These are phyloP conservation scores for Vanderwaltozyma polyspora DNA, from an alignment of 805 yeast species.

Conservation along the genomic window DNA sequence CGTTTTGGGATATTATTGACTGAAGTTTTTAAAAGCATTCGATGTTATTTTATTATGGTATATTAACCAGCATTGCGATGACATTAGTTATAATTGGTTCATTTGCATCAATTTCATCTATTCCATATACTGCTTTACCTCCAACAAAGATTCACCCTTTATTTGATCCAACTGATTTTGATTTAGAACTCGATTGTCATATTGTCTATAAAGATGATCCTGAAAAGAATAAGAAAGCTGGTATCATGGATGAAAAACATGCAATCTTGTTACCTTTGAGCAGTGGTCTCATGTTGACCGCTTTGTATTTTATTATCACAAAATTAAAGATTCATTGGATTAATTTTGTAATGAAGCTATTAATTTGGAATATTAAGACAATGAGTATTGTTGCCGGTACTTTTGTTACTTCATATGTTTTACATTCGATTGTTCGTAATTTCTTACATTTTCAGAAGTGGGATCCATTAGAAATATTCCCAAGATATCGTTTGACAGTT, in stretches of 20 bases:
- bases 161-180: constrained; percentile 34
- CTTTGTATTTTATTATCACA: constrained; percentile 29
- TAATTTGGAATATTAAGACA: constrained; percentile 29
- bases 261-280: constrained; percentile 36
- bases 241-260: constrained; percentile 15
- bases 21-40: too few relatives aligned
- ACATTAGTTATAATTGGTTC: constrained; percentile 27
- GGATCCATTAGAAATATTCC: constrained; percentile 21
- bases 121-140: constrained; percentile 22
- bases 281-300: constrained; percentile 29
- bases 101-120: constrained; percentile 25
- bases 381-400: constrained; percentile 28
- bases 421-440: constrained; percentile 22
- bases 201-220: constrained; percentile 11
- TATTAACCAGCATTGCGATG: constrained; percentile 14
- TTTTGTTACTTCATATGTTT: constrained; percentile 20
- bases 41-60: not conserved
- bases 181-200: constrained; percentile 15
- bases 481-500: constrained; percentile 34
- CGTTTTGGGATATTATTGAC: too few relatives aligned
- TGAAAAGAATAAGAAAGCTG: constrained; percentile 4
- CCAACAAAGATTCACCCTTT: constrained; percentile 30
- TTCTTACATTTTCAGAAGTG: constrained; percentile 19
- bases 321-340: constrained; percentile 19
- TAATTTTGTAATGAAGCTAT: constrained; percentile 22